Evolutionary conservation across 2,329 filamentous ascomycete genomes (phyloP).

Genomic region (Bipolaris sorokiniana): DNA sequence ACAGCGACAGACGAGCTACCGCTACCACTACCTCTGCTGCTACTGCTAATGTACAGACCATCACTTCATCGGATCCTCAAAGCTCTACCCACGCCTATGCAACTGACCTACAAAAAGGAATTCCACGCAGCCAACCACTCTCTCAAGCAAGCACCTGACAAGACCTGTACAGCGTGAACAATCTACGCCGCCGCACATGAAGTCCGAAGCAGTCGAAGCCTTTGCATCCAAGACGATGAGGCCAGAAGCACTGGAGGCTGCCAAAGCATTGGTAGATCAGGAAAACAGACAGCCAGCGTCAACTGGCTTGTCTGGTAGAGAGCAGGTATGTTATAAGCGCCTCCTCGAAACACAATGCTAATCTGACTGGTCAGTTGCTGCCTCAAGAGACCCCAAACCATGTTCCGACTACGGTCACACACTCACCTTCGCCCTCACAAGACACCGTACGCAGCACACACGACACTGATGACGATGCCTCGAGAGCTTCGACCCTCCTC

Average conservation of each 20-base stretch:
- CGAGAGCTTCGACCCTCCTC: slow-evolving; percentile 24
- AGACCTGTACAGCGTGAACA: too few species aligned
- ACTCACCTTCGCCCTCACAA: slow-evolving; percentile 17
- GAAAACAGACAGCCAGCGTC: not conserved
- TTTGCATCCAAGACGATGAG: slow-evolving; percentile 27
- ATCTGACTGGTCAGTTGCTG: not conserved
- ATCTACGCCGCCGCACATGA: slow-evolving; percentile 13
- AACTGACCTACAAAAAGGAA: not conserved
- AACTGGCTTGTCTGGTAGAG: not conserved
- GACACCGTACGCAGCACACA: slow-evolving; percentile 15
- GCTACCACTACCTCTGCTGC: not conserved
- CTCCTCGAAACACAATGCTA: not conserved
- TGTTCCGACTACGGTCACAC: not conserved
- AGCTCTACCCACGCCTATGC: not conserved
- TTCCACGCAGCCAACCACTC: not conserved
- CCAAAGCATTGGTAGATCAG: not conserved
- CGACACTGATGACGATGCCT: slow-evolving; percentile 14
- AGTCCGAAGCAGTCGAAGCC: slow-evolving; percentile 24
- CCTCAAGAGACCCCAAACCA: not conserved
- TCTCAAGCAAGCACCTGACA: not conserved
- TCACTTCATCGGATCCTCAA: too few species aligned
- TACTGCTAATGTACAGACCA: too few species aligned
- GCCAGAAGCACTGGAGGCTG: slow-evolving; percentile 25
- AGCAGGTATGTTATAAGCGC: slow-evolving; percentile 3
- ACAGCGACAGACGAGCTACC: not conserved